These are phyloP conservation scores for Ceratopteris richardii DNA, from an alignment of 75 land plant species.

Conservation along the genomic window DNA sequence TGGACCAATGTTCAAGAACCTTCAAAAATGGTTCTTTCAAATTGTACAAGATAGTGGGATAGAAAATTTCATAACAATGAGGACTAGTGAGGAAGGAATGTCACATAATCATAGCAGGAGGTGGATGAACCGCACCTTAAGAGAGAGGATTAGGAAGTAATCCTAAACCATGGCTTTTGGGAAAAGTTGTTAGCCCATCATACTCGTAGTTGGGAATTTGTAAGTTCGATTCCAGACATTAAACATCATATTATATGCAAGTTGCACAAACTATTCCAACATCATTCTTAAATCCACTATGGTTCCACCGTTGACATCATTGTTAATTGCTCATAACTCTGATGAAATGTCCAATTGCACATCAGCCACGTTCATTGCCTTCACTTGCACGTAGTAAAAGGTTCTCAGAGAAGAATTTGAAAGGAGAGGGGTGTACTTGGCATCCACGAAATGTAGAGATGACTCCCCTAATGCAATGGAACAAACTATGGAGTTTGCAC, in stretches of 20 bases:
- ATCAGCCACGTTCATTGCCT: conserved; percentile 19
- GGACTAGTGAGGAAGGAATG: no score
- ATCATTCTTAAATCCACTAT: conserved; percentile 77
- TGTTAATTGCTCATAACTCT: conserved; percentile 45
- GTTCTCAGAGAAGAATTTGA: conserved; percentile 36
- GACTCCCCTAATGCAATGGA: conserved; percentile 41
- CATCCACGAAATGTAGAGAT: background rate
- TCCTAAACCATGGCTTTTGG: no score
- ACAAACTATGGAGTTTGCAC: conserved; percentile 26
- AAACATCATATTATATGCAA: conserved; percentile 43
- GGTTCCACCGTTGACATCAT: conserved; percentile 52
- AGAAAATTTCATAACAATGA: no score
- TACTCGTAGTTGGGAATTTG: no score
- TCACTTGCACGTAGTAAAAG: conserved; percentile 46
- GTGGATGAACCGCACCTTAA: no score
- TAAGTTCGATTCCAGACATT: no score
- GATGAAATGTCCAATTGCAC: conserved; percentile 22
- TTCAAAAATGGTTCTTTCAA: no score
- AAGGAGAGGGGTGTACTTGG: conserved; percentile 45
- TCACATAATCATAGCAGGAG: no score
- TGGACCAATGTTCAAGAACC: no score
- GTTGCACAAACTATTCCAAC: conserved; percentile 27
- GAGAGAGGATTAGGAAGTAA: no score
- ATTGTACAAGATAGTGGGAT: no score
- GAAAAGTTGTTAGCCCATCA: no score